Base-by-base conservation (phyloP, 345 rosid species). In the Salix arbutifolia region DNA sequence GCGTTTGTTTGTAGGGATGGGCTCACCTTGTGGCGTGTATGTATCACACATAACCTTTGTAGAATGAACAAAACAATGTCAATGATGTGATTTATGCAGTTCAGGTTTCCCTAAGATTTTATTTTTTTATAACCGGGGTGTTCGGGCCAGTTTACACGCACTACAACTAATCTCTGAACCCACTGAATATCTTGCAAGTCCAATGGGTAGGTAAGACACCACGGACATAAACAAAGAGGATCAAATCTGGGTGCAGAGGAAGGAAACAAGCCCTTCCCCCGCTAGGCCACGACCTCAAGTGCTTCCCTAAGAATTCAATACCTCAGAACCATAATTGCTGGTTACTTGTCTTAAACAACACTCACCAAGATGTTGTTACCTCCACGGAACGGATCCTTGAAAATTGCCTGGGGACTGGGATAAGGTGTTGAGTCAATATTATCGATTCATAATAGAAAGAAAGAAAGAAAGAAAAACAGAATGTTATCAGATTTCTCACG, bases 1-100 rank as follows among this genome's bases (percentile, higher is more conserved):
- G 65, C 98, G 96, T 84, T 96, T 96, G 94, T 96, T 96, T 13
- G 97, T 93, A 17, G 99, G 99, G 85, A 96, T 96, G 37, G 98
- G 98, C 80, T 96, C 92, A n/a, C 98, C 99, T 52, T 90, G 91
- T 30, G 98, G 99, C 3, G 98, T 93, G 87, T 90, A 96, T 58
- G 94, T 0, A 77, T 96, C 99, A 67, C 99, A 93, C 5, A 96
- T 85, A 56, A 96, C 99, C 99, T 95, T 79, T 69, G 48, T 17
- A 74, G 35, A 68, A 65, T 2, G 72, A 30, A 81, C 26, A 77
- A 18, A 66, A 71, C 33, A 75, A 56, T 38, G 71, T 75, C 65
- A 77, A 73, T 17, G 28, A 72, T 23, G 60, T 31, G 9, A 18
- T 12, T 5, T 53, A 31, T 14, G 31, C 3, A 14, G 44, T 6